These are phyloP conservation scores for Heritiera littoralis DNA, from an alignment of 345 rosid species.

Conservation along the genomic window DNA sequence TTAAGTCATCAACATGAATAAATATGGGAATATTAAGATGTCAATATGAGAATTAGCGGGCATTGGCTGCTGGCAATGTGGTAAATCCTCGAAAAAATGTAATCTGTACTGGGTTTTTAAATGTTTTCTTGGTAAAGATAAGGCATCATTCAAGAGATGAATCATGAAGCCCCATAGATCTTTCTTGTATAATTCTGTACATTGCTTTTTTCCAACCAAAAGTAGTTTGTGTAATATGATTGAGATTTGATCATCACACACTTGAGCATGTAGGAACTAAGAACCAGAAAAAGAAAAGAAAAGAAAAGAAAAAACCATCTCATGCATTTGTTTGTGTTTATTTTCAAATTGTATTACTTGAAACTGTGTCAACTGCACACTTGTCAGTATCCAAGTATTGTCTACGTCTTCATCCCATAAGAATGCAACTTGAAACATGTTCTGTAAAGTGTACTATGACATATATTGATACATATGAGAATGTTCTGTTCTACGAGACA, in stretches of 20 bases:
- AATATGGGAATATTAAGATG: not conserved
- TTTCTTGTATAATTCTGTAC: not conserved
- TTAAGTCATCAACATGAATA: not conserved
- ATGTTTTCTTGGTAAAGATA: not conserved
- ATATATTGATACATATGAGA: not conserved
- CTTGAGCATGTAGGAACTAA: not conserved
- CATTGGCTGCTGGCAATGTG: not conserved
- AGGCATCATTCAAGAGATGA: not conserved
- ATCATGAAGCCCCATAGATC: not conserved
- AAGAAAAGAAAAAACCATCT: not conserved
- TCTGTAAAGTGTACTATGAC: not conserved
- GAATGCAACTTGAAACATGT: not conserved
- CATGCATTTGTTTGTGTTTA: not conserved
- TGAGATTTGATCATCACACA: not conserved
- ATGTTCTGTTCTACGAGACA: not conserved
- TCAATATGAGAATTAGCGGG: not conserved
- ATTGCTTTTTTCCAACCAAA: not conserved
- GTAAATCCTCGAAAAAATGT: not conserved
- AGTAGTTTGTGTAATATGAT: constrained; percentile 1
- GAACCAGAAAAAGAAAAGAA: not conserved
- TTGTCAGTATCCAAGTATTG: not conserved
- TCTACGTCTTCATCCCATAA: not conserved
- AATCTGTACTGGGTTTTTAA: not conserved
- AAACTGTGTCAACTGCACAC: not conserved
- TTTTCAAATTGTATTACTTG: not conserved